Percentiles rank a stretch among this genome's conserved stretches.
These are phyloP conservation scores for Jacaranda mimosifolia DNA, from an alignment of 257 asterid genomes.

Conservation along the genomic window DNA sequence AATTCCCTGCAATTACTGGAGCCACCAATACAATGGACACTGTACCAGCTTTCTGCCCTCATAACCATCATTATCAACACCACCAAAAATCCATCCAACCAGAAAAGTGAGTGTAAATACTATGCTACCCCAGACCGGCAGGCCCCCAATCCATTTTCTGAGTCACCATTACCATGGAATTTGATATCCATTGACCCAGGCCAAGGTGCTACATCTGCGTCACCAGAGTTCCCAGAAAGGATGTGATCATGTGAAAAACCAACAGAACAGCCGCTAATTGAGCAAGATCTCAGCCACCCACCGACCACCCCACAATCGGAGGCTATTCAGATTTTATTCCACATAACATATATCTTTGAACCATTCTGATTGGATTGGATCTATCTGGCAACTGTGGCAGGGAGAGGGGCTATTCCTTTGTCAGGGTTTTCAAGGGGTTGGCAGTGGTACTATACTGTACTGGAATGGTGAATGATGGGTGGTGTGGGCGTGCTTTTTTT, in stretches of 20 bases:
- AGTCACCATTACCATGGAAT: slow-evolving; percentile 4
- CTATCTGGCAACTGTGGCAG: neutral
- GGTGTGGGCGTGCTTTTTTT: too few species aligned
- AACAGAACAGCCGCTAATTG: slow-evolving; percentile 11
- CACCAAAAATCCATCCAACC: neutral
- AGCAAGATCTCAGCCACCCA: neutral
- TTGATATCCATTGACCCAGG: neutral
- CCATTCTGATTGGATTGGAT: neutral
- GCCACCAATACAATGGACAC: slow-evolving; percentile 25
- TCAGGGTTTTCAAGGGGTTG: neutral
- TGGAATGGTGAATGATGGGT: too few species aligned
- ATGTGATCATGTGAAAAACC: neutral
- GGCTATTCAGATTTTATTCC: neutral
- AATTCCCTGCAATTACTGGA: slow-evolving; percentile 18
- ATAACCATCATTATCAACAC: slow-evolving; percentile 8
- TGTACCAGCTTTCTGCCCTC: slow-evolving; percentile 7
- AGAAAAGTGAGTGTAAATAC: neutral
- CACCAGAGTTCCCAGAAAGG: slow-evolving; percentile 1
- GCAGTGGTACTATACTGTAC: too few species aligned
- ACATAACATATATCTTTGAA: neutral
- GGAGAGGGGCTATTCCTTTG: neutral
- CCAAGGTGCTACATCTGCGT: slow-evolving; percentile 15
- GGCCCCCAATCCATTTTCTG: neutral
- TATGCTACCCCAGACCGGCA: neutral
- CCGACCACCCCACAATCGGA: neutral